Evolutionary conservation across 352 stramenopile genomes (phyloP).

Genomic region (Globisporangium camurandrum): DNA sequence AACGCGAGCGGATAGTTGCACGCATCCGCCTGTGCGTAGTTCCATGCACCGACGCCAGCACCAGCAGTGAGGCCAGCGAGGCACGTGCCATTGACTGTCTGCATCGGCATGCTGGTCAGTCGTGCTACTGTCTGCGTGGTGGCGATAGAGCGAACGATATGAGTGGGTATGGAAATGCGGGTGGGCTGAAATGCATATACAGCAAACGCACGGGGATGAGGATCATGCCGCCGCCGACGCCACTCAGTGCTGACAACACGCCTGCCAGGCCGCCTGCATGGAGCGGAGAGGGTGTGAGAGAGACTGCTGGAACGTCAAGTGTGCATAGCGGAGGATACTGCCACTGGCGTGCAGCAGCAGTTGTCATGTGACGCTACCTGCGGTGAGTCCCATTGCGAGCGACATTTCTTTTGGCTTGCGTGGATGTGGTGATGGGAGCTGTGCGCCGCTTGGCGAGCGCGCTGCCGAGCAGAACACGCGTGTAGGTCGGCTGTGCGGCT

Average conservation of each 20-base stretch:
- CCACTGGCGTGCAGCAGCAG: background rate
- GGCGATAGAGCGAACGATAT: too few relatives aligned
- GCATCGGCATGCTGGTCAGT: slow-evolving; percentile 17
- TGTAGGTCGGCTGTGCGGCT: too few relatives aligned
- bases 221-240: slow-evolving; percentile 20
- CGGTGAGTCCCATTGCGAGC: background rate
- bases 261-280: slow-evolving; percentile 13
- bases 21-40: slow-evolving; percentile 15
- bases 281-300: background rate
- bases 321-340: too few relatives aligned
- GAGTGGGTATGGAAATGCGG: background rate
- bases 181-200: background rate
- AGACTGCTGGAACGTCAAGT: background rate
- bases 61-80: slow-evolving; percentile 18
- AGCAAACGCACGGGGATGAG: slow-evolving; percentile 15
- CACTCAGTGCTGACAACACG: slow-evolving; percentile 16
- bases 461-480: background rate
- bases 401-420: background rate
- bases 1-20: slow-evolving; percentile 19
- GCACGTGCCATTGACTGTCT: slow-evolving; percentile 22
- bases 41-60: slow-evolving; percentile 16
- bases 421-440: too few relatives aligned
- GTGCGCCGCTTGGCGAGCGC: background rate
- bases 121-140: slow-evolving; percentile 21
- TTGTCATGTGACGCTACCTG: too few relatives aligned